A percentile compares a stretch with the other conserved stretches of the same genome.
These are phyloP conservation scores for Yamadazyma takamatsuzukensis DNA, from an alignment of 805 yeast genomes.

Conservation along the genomic window DNA sequence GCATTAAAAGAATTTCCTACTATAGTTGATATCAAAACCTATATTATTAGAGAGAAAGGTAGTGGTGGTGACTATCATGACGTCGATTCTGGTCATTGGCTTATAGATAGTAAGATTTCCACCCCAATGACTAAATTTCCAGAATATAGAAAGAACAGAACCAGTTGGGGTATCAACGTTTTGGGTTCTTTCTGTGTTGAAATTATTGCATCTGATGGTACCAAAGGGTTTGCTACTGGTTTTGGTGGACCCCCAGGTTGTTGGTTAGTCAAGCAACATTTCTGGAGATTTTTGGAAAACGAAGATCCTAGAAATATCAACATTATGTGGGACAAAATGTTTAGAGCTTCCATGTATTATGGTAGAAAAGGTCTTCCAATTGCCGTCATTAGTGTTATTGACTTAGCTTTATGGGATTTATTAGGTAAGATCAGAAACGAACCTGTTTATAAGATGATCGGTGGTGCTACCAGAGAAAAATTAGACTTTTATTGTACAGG, in stretches of 20 bases:
- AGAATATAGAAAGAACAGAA: slow-evolving; percentile 42
- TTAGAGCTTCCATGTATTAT: slow-evolving; percentile 48
- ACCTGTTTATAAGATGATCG: slow-evolving; percentile 50
- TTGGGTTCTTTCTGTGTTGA: slow-evolving; percentile 49
- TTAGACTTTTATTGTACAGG: slow-evolving; percentile 50
- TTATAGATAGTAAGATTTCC: slow-evolving; percentile 43
- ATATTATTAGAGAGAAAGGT: slow-evolving; percentile 40
- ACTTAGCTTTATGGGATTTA: slow-evolving; percentile 49
- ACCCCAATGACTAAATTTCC: slow-evolving; percentile 49
- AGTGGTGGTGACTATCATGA: slow-evolving; percentile 52
- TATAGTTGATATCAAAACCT: slow-evolving; percentile 42
- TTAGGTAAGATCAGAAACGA: slow-evolving; percentile 48
- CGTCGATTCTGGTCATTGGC: slow-evolving; percentile 48
- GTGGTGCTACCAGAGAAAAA: slow-evolving; percentile 46
- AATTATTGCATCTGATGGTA: slow-evolving; percentile 46
- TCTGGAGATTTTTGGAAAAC: slow-evolving; percentile 42
- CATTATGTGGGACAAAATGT: slow-evolving; percentile 46
- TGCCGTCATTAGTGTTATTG: slow-evolving; percentile 46
- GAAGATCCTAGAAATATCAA: slow-evolving; percentile 47
- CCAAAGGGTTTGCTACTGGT: slow-evolving; percentile 49
- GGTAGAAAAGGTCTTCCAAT: slow-evolving; percentile 48
- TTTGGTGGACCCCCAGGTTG: slow-evolving; percentile 52
- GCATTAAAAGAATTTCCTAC: slow-evolving; percentile 34
- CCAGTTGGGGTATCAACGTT: slow-evolving; percentile 50
- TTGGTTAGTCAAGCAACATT: slow-evolving; percentile 45